Evolutionary conservation across 2,329 filamentous ascomycete genomes (phyloP).

Genomic region (Colletotrichum viniferum): DNA sequence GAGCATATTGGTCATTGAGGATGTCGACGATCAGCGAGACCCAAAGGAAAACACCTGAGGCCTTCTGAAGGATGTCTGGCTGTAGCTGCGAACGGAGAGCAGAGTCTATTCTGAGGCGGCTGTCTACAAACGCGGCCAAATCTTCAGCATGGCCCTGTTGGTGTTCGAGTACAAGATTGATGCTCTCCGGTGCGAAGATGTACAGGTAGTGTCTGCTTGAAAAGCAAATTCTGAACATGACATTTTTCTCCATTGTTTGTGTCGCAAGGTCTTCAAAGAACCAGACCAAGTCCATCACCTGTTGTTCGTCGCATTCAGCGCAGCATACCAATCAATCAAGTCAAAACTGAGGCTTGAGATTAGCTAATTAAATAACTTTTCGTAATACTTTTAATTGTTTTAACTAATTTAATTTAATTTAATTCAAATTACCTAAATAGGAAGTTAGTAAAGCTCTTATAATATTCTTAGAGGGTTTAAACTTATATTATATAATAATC

Average conservation of each 20-base stretch:
- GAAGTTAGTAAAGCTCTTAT: too few relatives aligned
- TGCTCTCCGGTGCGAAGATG: slow-evolving; percentile 23
- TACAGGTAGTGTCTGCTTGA: neutral
- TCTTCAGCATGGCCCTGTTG: slow-evolving; percentile 39
- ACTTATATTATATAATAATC: too few relatives aligned
- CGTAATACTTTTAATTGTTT: too few relatives aligned
- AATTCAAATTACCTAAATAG: too few relatives aligned
- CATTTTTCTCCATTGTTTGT: neutral
- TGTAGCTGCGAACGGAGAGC: neutral
- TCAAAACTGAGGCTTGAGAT: too few relatives aligned
- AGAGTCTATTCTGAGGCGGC: slow-evolving; percentile 27
- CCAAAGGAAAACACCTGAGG: slow-evolving; percentile 49
- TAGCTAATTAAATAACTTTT: too few relatives aligned
- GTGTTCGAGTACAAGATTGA: slow-evolving; percentile 35
- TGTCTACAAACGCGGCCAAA: slow-evolving; percentile 34
- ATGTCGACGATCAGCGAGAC: slow-evolving; percentile 43
- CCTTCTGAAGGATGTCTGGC: slow-evolving; percentile 35
- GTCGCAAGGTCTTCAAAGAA: neutral
- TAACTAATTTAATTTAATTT: too few relatives aligned
- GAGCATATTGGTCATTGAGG: slow-evolving; percentile 37
- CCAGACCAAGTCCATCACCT: neutral
- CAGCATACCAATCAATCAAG: too few relatives aligned
- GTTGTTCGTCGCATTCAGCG: too few relatives aligned
- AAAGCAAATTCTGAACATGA: neutral
- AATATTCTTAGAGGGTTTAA: too few relatives aligned